phyloP scores from a whole-genome alignment of 2,329 filamentous ascomycete genomes.

The Trichoderma atrobrunneum region DNA sequence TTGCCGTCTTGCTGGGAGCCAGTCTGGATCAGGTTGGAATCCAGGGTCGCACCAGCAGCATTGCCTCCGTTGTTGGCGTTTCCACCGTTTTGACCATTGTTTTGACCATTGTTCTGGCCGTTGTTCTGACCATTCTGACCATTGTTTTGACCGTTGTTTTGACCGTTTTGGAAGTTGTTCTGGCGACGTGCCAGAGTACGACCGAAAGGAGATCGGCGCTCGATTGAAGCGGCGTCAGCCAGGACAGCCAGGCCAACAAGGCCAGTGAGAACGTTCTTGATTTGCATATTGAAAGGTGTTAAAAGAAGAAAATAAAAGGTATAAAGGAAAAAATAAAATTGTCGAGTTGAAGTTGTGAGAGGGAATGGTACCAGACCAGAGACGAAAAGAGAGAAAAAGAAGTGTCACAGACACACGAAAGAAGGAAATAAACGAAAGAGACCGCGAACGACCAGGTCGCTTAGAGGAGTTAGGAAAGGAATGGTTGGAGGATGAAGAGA shows the following conservation, averaged over 20 bases:
- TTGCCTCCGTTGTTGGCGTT: slow-evolving; percentile 26
- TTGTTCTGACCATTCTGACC: slow-evolving; percentile 18
- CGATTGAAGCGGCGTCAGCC: slow-evolving; percentile 45
- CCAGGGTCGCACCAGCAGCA: slow-evolving; percentile 36
- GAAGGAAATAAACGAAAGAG: slow-evolving; percentile 30
- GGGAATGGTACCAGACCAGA: slow-evolving; percentile 43
- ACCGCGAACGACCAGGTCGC: slow-evolving; percentile 17
- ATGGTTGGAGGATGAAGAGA: slow-evolving; percentile 32
- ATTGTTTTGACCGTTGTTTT: slow-evolving; percentile 17
- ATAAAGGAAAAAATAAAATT: slow-evolving; percentile 27
- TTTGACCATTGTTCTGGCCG: slow-evolving; percentile 23
- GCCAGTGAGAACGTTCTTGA: slow-evolving; percentile 50
- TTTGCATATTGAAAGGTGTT: slow-evolving; percentile 45
- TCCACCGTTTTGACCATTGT: slow-evolving; percentile 1
- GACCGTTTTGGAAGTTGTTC: slow-evolving; percentile 12
- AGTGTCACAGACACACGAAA: slow-evolving; percentile 40
- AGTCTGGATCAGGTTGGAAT: slow-evolving; percentile 46
- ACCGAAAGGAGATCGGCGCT: slow-evolving; percentile 37
- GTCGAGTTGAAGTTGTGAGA: slow-evolving; percentile 26
- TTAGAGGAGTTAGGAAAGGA: slow-evolving; percentile 31
- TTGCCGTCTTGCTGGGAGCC: slow-evolving; percentile 51
- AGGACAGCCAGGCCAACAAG: slow-evolving; percentile 44
- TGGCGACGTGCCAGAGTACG: slow-evolving; percentile 39
- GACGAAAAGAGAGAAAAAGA: slow-evolving; percentile 46
- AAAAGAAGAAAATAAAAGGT: not conserved